A percentile compares a stretch with the other conserved stretches of the same genome.
Conservation (phyloP, 2,329 filamentous ascomycete genomes). For the Exophiala viscosa region DNA sequence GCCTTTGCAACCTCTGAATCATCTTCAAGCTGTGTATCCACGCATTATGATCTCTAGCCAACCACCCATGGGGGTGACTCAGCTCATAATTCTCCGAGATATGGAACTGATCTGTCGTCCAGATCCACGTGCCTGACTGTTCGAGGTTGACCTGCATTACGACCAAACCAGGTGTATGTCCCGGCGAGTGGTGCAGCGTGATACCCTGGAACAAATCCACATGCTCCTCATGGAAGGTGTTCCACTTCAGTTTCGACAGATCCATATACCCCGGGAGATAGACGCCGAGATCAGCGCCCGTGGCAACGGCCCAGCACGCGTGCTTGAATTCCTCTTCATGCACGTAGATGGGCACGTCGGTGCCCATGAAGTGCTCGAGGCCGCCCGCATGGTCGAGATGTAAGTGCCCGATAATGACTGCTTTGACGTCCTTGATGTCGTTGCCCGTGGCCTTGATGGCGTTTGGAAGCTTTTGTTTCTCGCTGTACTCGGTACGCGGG, state of each 20-base stretch:
- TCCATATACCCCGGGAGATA: slow-evolving; percentile 38
- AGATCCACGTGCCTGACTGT: slow-evolving; percentile 39
- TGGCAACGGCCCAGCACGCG: slow-evolving; percentile 45
- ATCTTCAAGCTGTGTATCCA: slow-evolving; percentile 37
- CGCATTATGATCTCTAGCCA: slow-evolving; percentile 37
- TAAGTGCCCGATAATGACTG: slow-evolving; percentile 46
- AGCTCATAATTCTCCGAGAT: slow-evolving; percentile 39
- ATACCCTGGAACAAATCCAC: slow-evolving; percentile 42
- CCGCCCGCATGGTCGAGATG: slow-evolving; percentile 50
- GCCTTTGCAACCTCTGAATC: slow-evolving; percentile 33
- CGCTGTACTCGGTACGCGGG: slow-evolving; percentile 34
- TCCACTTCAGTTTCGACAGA: slow-evolving; percentile 41
- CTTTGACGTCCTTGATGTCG: slow-evolving; percentile 46
- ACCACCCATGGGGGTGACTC: slow-evolving; percentile 36
- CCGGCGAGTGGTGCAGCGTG: slow-evolving; percentile 35
- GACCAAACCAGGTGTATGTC: slow-evolving; percentile 37
- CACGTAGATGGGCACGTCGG: slow-evolving; percentile 45
- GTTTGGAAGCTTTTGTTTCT: slow-evolving; percentile 34
- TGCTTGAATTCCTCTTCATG: slow-evolving; percentile 48
- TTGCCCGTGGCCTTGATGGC: slow-evolving; percentile 40
- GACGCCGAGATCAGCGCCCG: slow-evolving; percentile 39
- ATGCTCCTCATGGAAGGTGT: slow-evolving; percentile 39
- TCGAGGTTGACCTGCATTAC: slow-evolving; percentile 38
- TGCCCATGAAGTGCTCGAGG: slow-evolving; percentile 43
- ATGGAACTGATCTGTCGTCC: slow-evolving; percentile 41